These are phyloP conservation scores for Saraca asoca DNA, from an alignment of 331 rosid species.

Conservation along the genomic window DNA sequence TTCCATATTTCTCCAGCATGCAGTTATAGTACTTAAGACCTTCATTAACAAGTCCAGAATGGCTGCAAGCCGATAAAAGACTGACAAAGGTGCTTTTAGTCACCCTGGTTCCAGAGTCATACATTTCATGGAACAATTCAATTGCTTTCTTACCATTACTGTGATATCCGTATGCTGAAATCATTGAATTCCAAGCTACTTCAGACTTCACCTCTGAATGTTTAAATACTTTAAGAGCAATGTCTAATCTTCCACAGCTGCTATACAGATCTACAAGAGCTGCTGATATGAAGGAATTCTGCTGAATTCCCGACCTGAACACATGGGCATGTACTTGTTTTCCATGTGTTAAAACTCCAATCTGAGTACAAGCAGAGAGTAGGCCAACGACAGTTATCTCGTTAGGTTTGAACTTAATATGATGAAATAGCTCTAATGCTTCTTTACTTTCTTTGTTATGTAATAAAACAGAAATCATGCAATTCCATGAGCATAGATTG, in stretches of 20 bases:
- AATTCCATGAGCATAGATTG: constrained; percentile 65
- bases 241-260: constrained; percentile 53
- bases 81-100: constrained; percentile 62
- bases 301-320: constrained; percentile 37
- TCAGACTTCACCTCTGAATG: constrained; percentile 46
- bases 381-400: constrained; percentile 53
- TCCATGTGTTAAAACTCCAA: constrained; percentile 46
- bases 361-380: constrained; percentile 57
- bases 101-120: constrained; percentile 37
- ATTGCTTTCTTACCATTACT: constrained; percentile 53
- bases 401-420: constrained; percentile 45
- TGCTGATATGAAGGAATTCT: constrained; percentile 51
- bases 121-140: constrained; percentile 48
- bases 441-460: constrained; percentile 50
- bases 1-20: constrained; percentile 46
- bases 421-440: constrained; percentile 46
- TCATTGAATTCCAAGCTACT: constrained; percentile 60
- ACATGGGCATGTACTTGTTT: constrained; percentile 47
- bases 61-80: constrained; percentile 60
- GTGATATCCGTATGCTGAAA: constrained; percentile 56
- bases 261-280: constrained; percentile 59
- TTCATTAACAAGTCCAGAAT: constrained; percentile 50
- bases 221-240: constrained; percentile 45
- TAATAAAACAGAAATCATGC: constrained; percentile 57
- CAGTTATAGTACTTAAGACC: constrained; percentile 47